Evolutionary conservation across 2,329 filamentous ascomycete genomes (phyloP), one percentile per base, ranked within the genome.

Genomic region (Diplodia corticola): DNA sequence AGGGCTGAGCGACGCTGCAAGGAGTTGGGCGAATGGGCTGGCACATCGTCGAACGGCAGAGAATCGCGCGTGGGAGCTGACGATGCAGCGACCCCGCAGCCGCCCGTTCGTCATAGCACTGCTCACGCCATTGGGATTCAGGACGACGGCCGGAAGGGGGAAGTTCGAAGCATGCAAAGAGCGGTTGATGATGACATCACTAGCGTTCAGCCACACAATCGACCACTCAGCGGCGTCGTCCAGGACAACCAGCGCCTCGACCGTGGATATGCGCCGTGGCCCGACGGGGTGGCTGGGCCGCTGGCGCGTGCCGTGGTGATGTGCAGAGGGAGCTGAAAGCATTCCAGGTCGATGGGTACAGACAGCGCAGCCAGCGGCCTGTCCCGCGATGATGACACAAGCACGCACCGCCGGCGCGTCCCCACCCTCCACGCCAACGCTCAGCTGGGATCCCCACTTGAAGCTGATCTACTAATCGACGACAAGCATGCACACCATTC

Each of bases 101-200:
- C 7, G 26, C 33, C 17, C 26, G 59, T 28, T 50, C 46, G 44
- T 37, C 59, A 63, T 37, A 13, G 46, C 28, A 35, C 12, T 20
- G 5, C 37, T n/a, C 9, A 5, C 6, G 22, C 15, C 26, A 13
- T 9, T 20, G 59, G 44, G 35, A 35, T 50, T 28, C 15, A 46
- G 28, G 15, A 48, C 59, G 12, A 10, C 5, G 53, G 26, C 55
- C 55, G 55, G 57, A 61, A 33, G 17, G 26, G 57, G 57, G 35
- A 61, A 33, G 13, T 28, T 46, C 30, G 40, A n/a, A 49, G 40
- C 28, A 15, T 26, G 33, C 40, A 33, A 60, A 28, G 37, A n/a
- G 20, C 7, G 55, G 55, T 17, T 60, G 35, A 24, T 26, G 15
- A 60, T 61, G 57, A 61, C 57, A 61, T 61, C 57, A 61, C 37